A percentile compares a stretch with the other conserved stretches of the same genome.
phyloP scores from a whole-genome alignment of 495 filamentous ascomycete species.

The Paragyromitra xinjiangensis region DNA sequence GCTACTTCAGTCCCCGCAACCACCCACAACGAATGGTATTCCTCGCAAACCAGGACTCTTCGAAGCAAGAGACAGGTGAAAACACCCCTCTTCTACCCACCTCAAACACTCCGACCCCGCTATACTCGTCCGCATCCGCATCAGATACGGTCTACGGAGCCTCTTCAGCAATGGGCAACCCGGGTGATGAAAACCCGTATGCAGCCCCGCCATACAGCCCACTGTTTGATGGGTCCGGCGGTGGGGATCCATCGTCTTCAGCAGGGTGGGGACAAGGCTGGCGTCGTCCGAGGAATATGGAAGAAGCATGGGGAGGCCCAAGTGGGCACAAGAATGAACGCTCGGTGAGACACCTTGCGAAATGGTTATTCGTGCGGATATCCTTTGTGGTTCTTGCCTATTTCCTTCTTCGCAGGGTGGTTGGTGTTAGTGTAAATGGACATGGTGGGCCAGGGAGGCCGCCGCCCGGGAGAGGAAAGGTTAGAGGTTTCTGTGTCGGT shows the following conservation, averaged over 20 bases:
- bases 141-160: neutral
- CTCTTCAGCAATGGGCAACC: neutral
- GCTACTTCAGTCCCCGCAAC: constrained; percentile 29
- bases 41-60: constrained; percentile 2
- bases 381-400: constrained; percentile 36
- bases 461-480: constrained; percentile 20
- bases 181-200: neutral
- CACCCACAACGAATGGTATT: constrained; percentile 24
- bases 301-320: too few species aligned
- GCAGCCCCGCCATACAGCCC: constrained; percentile 9
- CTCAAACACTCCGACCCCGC: neutral
- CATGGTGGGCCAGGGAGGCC: neutral
- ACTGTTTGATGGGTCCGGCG: neutral
- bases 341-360: constrained; percentile 21
- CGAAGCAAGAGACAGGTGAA: constrained; percentile 11
- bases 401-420: constrained; percentile 12
- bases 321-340: neutral
- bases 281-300: too few species aligned
- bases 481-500: neutral
- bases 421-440: neutral
- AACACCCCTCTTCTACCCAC: constrained; percentile 13
- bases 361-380: constrained; percentile 33
- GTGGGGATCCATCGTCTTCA: neutral
- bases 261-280: too few species aligned
- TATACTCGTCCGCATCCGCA: constrained; percentile 3